phyloP scores from a whole-genome alignment of 2,329 filamentous ascomycete genomes.

The Dryadomyces quercus-mongolicae region DNA sequence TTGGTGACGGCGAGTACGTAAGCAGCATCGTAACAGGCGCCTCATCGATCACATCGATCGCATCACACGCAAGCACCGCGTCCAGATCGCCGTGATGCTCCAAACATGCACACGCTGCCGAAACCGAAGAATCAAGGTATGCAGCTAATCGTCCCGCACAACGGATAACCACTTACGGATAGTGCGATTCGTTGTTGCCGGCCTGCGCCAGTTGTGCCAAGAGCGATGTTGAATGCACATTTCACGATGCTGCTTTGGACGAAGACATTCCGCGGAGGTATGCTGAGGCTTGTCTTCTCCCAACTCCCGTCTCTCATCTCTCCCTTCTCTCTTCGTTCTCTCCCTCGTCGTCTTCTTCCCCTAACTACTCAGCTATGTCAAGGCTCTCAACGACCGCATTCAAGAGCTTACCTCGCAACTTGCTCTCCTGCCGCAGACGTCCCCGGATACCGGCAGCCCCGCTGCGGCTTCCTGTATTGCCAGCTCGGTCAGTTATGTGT shows the following conservation, averaged over 20 bases:
- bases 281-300: too few relatives aligned
- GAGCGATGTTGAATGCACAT: slow-evolving; percentile 2
- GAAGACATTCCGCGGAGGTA: slow-evolving; percentile 4
- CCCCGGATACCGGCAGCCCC: not conserved
- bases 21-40: too few relatives aligned
- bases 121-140: slow-evolving; percentile 1
- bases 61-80: too few relatives aligned
- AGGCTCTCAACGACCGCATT: not conserved
- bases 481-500: not conserved
- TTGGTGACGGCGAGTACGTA: too few relatives aligned
- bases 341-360: not conserved
- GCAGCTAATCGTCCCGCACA: not conserved
- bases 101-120: slow-evolving; percentile 5
- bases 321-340: not conserved
- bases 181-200: slow-evolving; percentile 2
- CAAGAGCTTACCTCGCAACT: slow-evolving; percentile 2
- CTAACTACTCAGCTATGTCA: not conserved
- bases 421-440: not conserved
- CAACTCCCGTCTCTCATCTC: too few relatives aligned
- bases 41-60: too few relatives aligned
- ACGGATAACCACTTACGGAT: too few relatives aligned
- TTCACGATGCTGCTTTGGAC: slow-evolving; percentile 1
- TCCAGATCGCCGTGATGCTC: not conserved
- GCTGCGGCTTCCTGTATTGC: not conserved
- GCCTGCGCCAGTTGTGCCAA: slow-evolving; percentile 2